Base-by-base conservation (phyloP, 2,329 filamentous ascomycete genomes). In the Pseudomassariella vexata region DNA sequence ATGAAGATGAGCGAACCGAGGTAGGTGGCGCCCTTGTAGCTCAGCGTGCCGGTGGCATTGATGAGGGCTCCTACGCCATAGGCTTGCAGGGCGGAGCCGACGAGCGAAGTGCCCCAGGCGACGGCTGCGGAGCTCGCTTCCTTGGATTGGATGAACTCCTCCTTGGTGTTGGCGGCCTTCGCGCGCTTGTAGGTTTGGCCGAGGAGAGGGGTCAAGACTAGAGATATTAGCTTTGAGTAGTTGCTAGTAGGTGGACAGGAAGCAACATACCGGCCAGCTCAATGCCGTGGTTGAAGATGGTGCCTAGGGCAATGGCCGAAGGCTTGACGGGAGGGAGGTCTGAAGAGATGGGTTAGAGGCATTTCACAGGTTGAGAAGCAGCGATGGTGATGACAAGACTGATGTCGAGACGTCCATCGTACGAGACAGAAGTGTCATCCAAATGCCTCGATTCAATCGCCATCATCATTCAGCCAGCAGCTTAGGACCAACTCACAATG, bases 1-100 rank as follows among this genome's bases (percentile, higher is more conserved):
- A 88, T 74, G 74, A 96, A 96, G 71, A 96, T 84, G 59, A 96
- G 70, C 39, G 74, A 74, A 47, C 92, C 92, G 40, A 96, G 73
- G 69, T 95, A 96, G 35, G 90, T 87, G 42, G 92, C 88, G 49
- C 92, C 92, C 78, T 95, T 96, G 74, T 96, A 96, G 67, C 78
- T 88, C 44, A 96, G 73, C 34, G 90, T 95, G 46, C 87, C 89
- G 24, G 90, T 96, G 46, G 89, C 88, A 63, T 96, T 96, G 73
- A 90, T 84, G 47, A 95, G 70, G 41, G 88, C 88, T 48, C 82
- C 88, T 42, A 95, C 82, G 57, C 87, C 88, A 56, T 95, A 95
- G 41, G 82, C 78, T 71, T 95, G 88, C 39, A 95, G 65, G 38
- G 83, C 87, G 36, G 87, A 92, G 58, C 92, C 92, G 56, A 88